Evolutionary conservation across 352 stramenopile genomes (phyloP).

Genomic region (Phytophthora litchii): DNA sequence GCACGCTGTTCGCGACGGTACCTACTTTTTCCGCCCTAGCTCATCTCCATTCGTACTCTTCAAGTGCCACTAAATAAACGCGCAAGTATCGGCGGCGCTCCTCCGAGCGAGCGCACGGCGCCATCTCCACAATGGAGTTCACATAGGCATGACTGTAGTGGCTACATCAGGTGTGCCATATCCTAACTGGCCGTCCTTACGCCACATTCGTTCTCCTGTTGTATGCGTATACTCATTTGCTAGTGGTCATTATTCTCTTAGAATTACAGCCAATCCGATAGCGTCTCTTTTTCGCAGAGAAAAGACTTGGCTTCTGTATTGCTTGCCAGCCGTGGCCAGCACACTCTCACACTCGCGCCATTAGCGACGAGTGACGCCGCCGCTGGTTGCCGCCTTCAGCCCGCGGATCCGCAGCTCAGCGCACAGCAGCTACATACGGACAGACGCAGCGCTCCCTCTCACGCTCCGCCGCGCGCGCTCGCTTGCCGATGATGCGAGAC

Average conservation of each 20-base stretch:
- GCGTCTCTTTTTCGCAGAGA: constrained; percentile 29
- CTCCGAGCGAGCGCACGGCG: too few species aligned
- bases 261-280: constrained; percentile 21
- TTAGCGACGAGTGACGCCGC: constrained; percentile 35
- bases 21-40: constrained; percentile 1
- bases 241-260: constrained; percentile 12
- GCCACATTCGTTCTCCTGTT: background rate
- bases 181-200: background rate
- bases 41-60: constrained; percentile 1
- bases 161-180: background rate
- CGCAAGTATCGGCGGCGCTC: too few species aligned
- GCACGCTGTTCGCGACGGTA: background rate
- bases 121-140: too few species aligned
- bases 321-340: constrained; percentile 26
- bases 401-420: constrained; percentile 15
- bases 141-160: too few species aligned
- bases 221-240: constrained; percentile 1
- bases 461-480: constrained; percentile 1
- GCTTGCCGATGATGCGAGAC: constrained; percentile 54
- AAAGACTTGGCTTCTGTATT: constrained; percentile 32
- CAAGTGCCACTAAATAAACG: constrained; percentile 5
- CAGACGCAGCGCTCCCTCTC: background rate
- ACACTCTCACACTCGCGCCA: constrained; percentile 30
- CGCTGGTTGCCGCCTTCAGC: constrained; percentile 14
- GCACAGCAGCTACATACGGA: constrained; percentile 9